A percentile compares a stretch with the other conserved stretches of the same genome.
These are phyloP conservation scores for Galeopsis tetrahit DNA, from an alignment of 257 asterid genomes.

Conservation along the genomic window DNA sequence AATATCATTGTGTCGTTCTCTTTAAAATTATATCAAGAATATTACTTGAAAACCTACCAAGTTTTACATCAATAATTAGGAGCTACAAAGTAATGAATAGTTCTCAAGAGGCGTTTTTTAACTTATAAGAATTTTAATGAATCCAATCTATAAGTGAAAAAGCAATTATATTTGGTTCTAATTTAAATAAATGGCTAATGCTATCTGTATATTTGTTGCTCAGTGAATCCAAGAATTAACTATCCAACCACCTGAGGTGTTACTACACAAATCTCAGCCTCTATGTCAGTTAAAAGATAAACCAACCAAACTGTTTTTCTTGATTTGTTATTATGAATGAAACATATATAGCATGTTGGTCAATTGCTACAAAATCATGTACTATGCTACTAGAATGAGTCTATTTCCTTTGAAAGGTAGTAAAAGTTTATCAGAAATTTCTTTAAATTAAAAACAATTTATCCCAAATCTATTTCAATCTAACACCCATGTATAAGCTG, in stretches of 20 bases:
- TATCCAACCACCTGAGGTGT: neutral
- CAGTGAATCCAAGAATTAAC: slow-evolving; percentile 21
- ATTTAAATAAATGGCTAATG: slow-evolving; percentile 8
- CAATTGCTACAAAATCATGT: neutral
- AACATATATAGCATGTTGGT: neutral
- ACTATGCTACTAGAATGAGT: neutral
- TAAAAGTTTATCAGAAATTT: neutral
- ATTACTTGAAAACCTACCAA: neutral
- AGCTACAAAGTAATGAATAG: neutral
- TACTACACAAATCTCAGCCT: slow-evolving; percentile 1
- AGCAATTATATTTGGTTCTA: neutral
- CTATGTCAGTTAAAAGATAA: neutral
- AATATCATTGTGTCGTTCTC: too few species aligned
- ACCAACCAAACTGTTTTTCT: neutral
- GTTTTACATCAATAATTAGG: neutral
- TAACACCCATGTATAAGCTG: neutral
- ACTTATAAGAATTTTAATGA: neutral
- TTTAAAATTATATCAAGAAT: neutral
- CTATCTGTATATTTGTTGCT: slow-evolving; percentile 1
- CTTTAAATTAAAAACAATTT: neutral
- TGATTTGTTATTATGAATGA: neutral
- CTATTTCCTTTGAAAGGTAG: too few species aligned
- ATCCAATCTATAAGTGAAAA: neutral
- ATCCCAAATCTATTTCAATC: neutral
- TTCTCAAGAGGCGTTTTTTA: neutral